Percentiles rank a stretch among this genome's conserved stretches.
phyloP scores from a whole-genome alignment of 192 early-diverging fungal species.

The Coemansia sp. region DNA sequence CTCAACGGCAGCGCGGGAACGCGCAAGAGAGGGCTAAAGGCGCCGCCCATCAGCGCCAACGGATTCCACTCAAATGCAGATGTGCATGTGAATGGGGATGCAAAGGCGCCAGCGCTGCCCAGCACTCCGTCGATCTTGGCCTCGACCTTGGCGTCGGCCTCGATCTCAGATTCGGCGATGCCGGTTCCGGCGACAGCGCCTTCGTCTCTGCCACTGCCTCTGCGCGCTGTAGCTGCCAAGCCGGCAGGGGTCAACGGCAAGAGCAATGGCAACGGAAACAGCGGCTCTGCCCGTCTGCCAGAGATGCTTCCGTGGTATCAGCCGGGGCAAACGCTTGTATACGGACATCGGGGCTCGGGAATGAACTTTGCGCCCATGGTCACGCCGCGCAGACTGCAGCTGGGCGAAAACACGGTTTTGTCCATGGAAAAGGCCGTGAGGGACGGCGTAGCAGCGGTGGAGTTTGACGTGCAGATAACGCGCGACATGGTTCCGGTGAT shows the following conservation, averaged over 20 bases:
- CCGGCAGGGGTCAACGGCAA: neutral
- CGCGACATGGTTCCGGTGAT: conserved; percentile 81
- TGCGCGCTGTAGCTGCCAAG: no score
- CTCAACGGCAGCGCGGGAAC: neutral
- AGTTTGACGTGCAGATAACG: conserved; percentile 95
- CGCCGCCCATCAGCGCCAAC: neutral
- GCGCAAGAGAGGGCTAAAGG: neutral
- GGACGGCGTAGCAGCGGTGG: conserved; percentile 82
- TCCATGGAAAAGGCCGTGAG: conserved; percentile 82
- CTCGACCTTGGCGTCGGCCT: neutral
- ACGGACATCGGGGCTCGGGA: conserved; percentile 88
- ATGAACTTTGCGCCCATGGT: conserved; percentile 61
- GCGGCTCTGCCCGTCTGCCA: neutral
- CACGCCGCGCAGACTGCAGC: conserved; percentile 61
- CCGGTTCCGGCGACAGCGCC: neutral
- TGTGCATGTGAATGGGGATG: neutral
- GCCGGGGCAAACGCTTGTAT: conserved; percentile 54
- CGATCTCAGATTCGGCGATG: neutral
- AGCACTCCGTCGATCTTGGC: neutral
- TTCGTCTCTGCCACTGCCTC: no score
- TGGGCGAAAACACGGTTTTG: conserved; percentile 89
- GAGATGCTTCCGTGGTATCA: conserved; percentile 20
- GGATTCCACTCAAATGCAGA: neutral
- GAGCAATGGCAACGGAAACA: no score
- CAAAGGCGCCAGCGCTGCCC: neutral